Percentiles rank a stretch among this genome's conserved stretches.
Evolutionary conservation across 371 early-diverging fungal species (phyloP).

Genomic region (Actinomucor elegans): DNA sequence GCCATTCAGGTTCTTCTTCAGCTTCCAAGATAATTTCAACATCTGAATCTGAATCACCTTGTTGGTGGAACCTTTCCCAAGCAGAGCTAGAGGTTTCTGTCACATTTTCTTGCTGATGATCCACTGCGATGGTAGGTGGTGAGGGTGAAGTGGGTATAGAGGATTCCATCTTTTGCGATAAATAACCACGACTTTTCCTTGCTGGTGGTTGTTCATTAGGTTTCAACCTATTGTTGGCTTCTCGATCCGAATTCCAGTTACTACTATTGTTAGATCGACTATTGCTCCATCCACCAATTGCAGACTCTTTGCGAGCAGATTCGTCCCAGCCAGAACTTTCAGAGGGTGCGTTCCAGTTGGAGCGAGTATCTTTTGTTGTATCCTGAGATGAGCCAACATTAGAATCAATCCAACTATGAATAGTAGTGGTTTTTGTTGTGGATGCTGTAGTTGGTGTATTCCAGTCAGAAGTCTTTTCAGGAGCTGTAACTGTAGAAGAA

Average conservation of each 20-base stretch:
- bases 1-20: conserved; percentile 19
- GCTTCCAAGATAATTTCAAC: conserved; percentile 42
- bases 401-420: not conserved
- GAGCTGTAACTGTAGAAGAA: not conserved
- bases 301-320: not conserved
- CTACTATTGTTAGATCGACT: conserved; percentile 5
- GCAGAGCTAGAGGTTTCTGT: not conserved
- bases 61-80: not conserved
- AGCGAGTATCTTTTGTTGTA: too few species aligned
- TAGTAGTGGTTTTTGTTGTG: not conserved
- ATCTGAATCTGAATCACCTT: conserved; percentile 36
- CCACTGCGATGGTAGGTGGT: not conserved
- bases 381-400: too few species aligned
- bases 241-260: conserved; percentile 1
- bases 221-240: not conserved
- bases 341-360: too few species aligned
- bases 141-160: not conserved
- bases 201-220: not conserved
- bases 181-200: conserved; percentile 26
- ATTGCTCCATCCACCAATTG: not conserved
- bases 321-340: not conserved
- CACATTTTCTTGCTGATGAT: not conserved
- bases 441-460: not conserved
- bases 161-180: conserved; percentile 20
- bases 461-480: too few species aligned